A percentile compares a stretch with the other conserved stretches of the same genome.
Conservation (phyloP, 257 asterid species). For the Solanum corneliomulleri region DNA sequence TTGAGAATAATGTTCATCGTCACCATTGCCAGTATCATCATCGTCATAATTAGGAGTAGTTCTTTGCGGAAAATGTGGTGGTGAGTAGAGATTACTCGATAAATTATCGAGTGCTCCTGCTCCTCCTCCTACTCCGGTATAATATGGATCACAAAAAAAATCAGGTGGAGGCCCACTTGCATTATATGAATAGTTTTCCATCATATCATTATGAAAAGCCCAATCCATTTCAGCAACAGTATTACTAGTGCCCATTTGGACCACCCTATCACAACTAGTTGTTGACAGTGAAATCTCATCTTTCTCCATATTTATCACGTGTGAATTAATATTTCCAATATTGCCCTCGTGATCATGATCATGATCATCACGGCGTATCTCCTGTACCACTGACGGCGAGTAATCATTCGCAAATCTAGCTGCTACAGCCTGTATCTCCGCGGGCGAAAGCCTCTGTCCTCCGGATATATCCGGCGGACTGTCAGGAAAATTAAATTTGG, state of each 20-base stretch:
- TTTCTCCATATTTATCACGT: background rate
- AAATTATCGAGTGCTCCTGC: background rate
- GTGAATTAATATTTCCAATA: background rate
- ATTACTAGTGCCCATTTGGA: background rate
- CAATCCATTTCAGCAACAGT: background rate
- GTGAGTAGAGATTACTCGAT: background rate
- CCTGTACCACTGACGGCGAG: background rate
- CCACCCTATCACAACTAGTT: background rate
- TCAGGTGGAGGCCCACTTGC: background rate
- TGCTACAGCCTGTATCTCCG: slow-evolving; percentile 8
- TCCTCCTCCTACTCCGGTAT: background rate
- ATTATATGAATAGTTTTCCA: background rate
- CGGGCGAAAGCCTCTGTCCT: background rate
- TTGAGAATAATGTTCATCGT: background rate
- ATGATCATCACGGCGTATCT: background rate
- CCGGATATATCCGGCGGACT: background rate
- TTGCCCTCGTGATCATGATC: background rate
- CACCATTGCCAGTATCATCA: background rate
- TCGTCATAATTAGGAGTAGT: background rate
- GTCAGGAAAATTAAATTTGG: slow-evolving; percentile 9
- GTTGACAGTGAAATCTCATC: background rate
- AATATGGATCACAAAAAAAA: background rate
- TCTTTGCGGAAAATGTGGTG: background rate
- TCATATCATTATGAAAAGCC: background rate
- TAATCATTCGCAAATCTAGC: background rate